Percentiles rank a stretch among this genome's conserved stretches.
These are phyloP conservation scores for Madurella fahalii DNA, from an alignment of 2,329 filamentous ascomycete genomes.

Conservation along the genomic window DNA sequence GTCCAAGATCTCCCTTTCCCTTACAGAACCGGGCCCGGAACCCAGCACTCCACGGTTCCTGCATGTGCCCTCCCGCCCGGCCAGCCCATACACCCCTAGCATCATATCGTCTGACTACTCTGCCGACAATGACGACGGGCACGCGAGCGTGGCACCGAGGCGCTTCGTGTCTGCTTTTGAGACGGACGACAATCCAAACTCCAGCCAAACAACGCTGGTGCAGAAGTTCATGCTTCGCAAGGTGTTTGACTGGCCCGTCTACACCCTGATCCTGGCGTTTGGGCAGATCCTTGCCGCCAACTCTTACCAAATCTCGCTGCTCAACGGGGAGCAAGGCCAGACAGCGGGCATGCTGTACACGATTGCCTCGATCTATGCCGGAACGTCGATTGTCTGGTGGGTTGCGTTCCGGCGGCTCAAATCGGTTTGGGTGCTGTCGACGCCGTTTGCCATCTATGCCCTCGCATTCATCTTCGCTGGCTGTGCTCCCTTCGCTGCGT, in stretches of 20 bases:
- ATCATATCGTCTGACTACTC: constrained; percentile 14
- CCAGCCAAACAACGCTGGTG: constrained; percentile 1
- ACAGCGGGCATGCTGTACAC: constrained; percentile 54
- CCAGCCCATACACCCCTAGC: constrained; percentile 14
- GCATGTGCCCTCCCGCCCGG: constrained; percentile 8
- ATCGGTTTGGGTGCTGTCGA: constrained; percentile 50
- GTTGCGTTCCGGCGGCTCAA: constrained; percentile 53
- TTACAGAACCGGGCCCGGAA: constrained; percentile 9
- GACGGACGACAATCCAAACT: constrained; percentile 1
- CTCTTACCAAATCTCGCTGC: constrained; percentile 62
- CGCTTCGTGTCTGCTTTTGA: constrained; percentile 10
- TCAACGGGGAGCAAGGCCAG: constrained; percentile 59
- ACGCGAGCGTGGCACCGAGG: background rate
- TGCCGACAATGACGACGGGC: constrained; percentile 1
- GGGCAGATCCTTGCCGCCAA: constrained; percentile 62
- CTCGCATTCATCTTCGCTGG: constrained; percentile 58
- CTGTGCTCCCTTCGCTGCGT: constrained; percentile 48
- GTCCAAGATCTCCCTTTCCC: constrained; percentile 24
- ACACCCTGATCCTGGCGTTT: constrained; percentile 56
- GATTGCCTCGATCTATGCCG: constrained; percentile 55
- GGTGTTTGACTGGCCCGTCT: constrained; percentile 59
- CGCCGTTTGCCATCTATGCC: constrained; percentile 60
- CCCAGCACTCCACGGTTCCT: constrained; percentile 7
- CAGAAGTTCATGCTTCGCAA: constrained; percentile 50
- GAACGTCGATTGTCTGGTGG: constrained; percentile 59